These are phyloP conservation scores for Massarina eburnea DNA, from an alignment of 2,329 filamentous ascomycete species.

Conservation along the genomic window DNA sequence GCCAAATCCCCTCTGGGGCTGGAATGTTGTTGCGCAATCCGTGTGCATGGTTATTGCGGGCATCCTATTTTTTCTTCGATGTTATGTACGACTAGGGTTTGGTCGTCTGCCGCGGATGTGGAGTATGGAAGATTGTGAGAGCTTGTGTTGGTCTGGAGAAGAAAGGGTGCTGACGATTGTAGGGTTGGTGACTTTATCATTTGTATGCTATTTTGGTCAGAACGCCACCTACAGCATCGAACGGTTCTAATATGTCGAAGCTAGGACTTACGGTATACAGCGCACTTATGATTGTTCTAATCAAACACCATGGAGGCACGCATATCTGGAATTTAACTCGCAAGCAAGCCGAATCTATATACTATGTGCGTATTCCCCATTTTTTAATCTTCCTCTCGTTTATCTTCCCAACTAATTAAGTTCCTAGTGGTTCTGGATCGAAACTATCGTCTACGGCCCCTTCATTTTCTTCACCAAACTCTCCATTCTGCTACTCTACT, in stretches of 20 bases:
- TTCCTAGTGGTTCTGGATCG: slow-evolving; percentile 10
- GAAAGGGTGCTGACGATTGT: too few species aligned
- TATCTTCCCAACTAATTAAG: neutral
- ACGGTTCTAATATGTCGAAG: slow-evolving; percentile 3
- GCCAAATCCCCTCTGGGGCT: slow-evolving; percentile 6
- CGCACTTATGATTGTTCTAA: slow-evolving; percentile 3
- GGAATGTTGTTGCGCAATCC: slow-evolving; percentile 8
- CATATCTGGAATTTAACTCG: slow-evolving; percentile 7
- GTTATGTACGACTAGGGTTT: slow-evolving; percentile 9
- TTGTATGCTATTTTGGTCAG: slow-evolving; percentile 15
- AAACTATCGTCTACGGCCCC: slow-evolving; percentile 13
- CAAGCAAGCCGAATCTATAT: neutral
- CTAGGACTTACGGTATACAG: slow-evolving; percentile 8
- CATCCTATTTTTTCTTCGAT: slow-evolving; percentile 8
- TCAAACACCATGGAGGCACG: slow-evolving; percentile 5
- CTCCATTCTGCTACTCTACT: slow-evolving; percentile 10
- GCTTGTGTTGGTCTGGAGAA: too few species aligned
- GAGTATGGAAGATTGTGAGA: slow-evolving; percentile 13
- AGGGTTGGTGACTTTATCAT: slow-evolving; percentile 10
- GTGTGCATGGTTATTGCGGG: slow-evolving; percentile 7
- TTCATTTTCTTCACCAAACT: slow-evolving; percentile 11
- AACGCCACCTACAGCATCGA: too few species aligned
- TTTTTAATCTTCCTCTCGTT: too few species aligned
- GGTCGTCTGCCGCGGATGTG: slow-evolving; percentile 7
- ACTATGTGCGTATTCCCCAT: slow-evolving; percentile 4